Conservation (phyloP, 495 filamentous ascomycete species). For the Aspergillus bertholletiae region DNA sequence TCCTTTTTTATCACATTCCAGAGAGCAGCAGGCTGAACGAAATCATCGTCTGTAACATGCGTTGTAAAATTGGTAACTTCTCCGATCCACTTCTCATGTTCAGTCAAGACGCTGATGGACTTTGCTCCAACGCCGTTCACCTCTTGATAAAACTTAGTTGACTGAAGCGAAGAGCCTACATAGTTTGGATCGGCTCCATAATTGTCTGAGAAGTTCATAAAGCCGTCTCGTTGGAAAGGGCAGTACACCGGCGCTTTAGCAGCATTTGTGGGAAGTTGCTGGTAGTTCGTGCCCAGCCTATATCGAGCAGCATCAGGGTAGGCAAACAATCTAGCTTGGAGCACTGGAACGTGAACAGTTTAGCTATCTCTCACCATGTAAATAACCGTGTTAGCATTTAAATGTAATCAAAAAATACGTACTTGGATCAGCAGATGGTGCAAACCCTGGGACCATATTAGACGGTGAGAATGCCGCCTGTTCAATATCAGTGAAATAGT, state of each 20-base stretch:
- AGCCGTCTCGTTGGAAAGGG: not conserved
- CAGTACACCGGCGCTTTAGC: not conserved
- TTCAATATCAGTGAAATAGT: conserved; percentile 45
- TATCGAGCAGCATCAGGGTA: conserved; percentile 63
- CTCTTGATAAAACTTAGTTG: not conserved
- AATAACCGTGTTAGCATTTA: too few relatives aligned
- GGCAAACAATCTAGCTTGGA: conserved; percentile 66
- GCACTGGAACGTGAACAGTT: conserved; percentile 23
- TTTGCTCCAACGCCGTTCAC: conserved; percentile 4
- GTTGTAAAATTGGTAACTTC: conserved; percentile 28
- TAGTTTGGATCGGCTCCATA: not conserved
- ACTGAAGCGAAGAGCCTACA: not conserved
- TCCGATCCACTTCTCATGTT: conserved; percentile 56
- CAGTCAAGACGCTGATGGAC: conserved; percentile 32
- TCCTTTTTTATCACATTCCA: conserved; percentile 56
- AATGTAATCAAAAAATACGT: not conserved
- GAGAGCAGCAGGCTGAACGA: conserved; percentile 49
- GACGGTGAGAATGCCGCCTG: conserved; percentile 43
- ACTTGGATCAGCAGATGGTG: conserved; percentile 31
- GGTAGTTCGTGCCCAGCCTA: conserved; percentile 61
- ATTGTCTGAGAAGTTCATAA: not conserved
- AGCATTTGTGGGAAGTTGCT: conserved; percentile 37
- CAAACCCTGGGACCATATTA: conserved; percentile 41
- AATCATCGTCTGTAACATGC: conserved; percentile 43
- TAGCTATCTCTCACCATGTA: too few relatives aligned